Base-by-base conservation (phyloP, 305 asterid genomes). In the Lippia alba region DNA sequence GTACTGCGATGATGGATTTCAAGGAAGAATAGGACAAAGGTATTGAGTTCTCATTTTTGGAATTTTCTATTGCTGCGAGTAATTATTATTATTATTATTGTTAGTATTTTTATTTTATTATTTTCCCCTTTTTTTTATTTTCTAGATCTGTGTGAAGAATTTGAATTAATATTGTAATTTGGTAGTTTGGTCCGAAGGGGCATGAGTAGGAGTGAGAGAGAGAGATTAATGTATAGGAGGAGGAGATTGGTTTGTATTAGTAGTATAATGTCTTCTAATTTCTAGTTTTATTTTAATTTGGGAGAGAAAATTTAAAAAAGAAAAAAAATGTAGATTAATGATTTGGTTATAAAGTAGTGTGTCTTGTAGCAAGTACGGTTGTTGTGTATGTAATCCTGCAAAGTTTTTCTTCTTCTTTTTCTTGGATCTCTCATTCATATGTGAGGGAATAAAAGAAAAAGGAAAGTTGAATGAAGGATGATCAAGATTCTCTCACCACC, bases 151-250 rank as follows among this genome's bases (percentile, higher is more conserved):
- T 74, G 56, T 64, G 84, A 75, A 74, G 84, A 72, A 83, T 73
- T 81, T 82, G 79, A 79, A 71, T 24, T 24, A 24, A 63, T 11
- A 44, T 78, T 70, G 88, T 81, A 82, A 73, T 76, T 66, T 80
- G 84, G 75, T 79, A 78, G 85, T 80, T 80, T 80, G 82, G 79
- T 76, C 82, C 85, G 36, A 66, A 69, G 66, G 82, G 79, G 64
- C 75, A 69, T 30, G 67, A 67, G 32, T 72, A 76, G 84, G 69
- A 70, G 74, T 76, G 69, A 54, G 74, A 67, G 66, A 77, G 74
- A 67, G 66, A 77, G 79, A 56, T 73, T n/a, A 55, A 45, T 79
- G 90, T 81, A 84, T 83, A 81, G 92, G 79, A 79, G 88, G 86
- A 36, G 41, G 41, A 77, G 74, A 74, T 72, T 75, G 67, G 72